phyloP scores from a whole-genome alignment of 495 filamentous ascomycete species.

The Penicillium cataractarum region DNA sequence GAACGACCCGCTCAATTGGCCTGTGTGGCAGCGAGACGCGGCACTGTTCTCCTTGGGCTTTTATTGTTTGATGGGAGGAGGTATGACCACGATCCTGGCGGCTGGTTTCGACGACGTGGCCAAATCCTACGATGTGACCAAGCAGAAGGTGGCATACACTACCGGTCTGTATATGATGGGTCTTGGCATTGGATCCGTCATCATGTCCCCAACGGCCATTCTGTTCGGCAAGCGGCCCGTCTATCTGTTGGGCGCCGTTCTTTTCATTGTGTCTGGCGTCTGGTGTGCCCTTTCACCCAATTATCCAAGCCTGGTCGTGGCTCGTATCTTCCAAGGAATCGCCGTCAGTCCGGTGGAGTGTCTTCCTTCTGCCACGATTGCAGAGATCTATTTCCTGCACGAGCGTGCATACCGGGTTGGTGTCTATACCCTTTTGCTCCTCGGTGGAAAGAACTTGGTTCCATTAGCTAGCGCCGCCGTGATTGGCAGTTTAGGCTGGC shows the following conservation, averaged over 20 bases:
- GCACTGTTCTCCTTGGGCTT: conserved; percentile 85
- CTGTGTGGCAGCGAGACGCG: conserved; percentile 76
- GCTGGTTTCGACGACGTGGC: conserved; percentile 89
- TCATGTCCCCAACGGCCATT: conserved; percentile 90
- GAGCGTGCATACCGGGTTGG: conserved; percentile 93
- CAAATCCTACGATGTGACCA: conserved; percentile 66
- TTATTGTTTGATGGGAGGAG: conserved; percentile 90
- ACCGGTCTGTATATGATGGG: conserved; percentile 97
- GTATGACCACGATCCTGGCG: conserved; percentile 88
- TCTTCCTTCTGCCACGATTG: conserved; percentile 90
- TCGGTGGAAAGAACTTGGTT: conserved; percentile 92
- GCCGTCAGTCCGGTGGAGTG: conserved; percentile 93
- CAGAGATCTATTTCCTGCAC: conserved; percentile 96
- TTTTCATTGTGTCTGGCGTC: conserved; percentile 76
- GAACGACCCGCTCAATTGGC: conserved; percentile 96
- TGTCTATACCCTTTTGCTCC: conserved; percentile 88
- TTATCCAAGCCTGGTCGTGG: conserved; percentile 78
- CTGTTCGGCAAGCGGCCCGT: conserved; percentile 89
- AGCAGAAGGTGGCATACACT: conserved; percentile 79
- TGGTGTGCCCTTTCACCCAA: conserved; percentile 88
- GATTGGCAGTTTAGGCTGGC: conserved; percentile 77
- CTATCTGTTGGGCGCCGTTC: conserved; percentile 75
- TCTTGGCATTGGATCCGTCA: conserved; percentile 78
- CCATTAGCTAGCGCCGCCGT: conserved; percentile 87
- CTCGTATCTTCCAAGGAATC: conserved; percentile 84